These are phyloP conservation scores for Acacia melanoxylon DNA, from an alignment of 306 rosid species.

Conservation along the genomic window DNA sequence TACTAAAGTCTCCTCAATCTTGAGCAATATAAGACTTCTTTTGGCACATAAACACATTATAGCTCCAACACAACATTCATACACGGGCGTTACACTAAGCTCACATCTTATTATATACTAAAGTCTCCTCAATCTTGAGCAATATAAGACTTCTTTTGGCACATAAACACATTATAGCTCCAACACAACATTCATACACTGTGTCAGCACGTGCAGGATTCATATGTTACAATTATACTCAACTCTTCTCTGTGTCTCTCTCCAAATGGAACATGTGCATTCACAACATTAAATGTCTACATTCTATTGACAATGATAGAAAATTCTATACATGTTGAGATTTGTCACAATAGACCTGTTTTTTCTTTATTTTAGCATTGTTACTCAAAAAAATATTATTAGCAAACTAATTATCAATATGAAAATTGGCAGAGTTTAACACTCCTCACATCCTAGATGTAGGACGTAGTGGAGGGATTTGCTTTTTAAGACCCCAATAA, in stretches of 20 bases:
- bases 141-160: too few species aligned
- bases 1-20: too few species aligned
- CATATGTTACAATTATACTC: not conserved
- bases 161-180: too few species aligned
- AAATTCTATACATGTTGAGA: not conserved
- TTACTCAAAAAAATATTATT: not conserved
- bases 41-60: too few species aligned
- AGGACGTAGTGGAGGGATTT: too few species aligned
- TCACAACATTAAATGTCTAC: not conserved
- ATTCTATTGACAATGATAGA: not conserved
- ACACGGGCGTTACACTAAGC: too few species aligned
- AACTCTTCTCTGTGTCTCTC: not conserved
- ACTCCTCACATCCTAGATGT: too few species aligned
- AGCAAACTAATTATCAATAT: not conserved
- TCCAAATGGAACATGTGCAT: not conserved
- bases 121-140: too few species aligned
- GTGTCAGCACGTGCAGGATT: not conserved
- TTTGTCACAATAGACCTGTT: not conserved
- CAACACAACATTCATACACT: not conserved
- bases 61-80: not conserved
- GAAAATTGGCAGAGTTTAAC: not conserved
- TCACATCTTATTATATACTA: too few species aligned
- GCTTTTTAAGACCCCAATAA: too few species aligned
- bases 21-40: too few species aligned
- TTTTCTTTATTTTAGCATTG: not conserved